Evolutionary conservation across 148 eudicot species (phyloP).

Genomic region (Selenicereus undatus): DNA sequence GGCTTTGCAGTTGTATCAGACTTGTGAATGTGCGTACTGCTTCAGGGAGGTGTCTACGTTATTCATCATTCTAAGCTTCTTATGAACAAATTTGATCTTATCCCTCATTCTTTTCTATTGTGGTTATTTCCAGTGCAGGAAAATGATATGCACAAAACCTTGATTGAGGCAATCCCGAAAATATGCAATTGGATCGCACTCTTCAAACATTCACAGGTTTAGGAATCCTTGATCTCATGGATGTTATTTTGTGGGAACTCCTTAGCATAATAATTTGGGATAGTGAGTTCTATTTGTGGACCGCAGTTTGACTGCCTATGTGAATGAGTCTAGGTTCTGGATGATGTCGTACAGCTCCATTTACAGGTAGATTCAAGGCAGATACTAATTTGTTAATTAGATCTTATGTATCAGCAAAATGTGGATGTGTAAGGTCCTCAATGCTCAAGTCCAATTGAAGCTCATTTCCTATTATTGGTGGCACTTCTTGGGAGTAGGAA

Average conservation of each 20-base stretch:
- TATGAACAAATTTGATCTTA: background rate
- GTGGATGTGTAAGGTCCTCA: background rate
- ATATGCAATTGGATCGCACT: conserved; percentile 69
- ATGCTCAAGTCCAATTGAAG: background rate
- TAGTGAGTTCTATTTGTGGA: background rate
- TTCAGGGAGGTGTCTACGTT: background rate
- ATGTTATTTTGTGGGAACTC: background rate
- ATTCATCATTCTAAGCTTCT: background rate
- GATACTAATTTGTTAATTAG: background rate
- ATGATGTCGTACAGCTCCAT: background rate
- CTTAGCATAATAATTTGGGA: background rate
- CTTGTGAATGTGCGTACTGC: background rate
- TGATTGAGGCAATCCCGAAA: conserved; percentile 79
- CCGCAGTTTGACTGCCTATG: background rate
- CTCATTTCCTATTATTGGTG: too few species aligned
- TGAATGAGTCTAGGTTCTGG: background rate
- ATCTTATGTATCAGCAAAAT: background rate
- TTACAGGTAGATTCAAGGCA: background rate
- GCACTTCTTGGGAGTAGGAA: too few species aligned
- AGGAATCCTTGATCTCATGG: conserved; percentile 1
- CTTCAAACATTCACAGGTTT: conserved; percentile 74
- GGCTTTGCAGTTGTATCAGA: background rate
- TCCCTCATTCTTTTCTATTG: conserved; percentile 8
- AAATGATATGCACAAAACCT: conserved; percentile 47
- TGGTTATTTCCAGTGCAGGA: conserved; percentile 64